phyloP scores from a whole-genome alignment of 768 basidiomycete genomes.

The Mycena filopes region DNA sequence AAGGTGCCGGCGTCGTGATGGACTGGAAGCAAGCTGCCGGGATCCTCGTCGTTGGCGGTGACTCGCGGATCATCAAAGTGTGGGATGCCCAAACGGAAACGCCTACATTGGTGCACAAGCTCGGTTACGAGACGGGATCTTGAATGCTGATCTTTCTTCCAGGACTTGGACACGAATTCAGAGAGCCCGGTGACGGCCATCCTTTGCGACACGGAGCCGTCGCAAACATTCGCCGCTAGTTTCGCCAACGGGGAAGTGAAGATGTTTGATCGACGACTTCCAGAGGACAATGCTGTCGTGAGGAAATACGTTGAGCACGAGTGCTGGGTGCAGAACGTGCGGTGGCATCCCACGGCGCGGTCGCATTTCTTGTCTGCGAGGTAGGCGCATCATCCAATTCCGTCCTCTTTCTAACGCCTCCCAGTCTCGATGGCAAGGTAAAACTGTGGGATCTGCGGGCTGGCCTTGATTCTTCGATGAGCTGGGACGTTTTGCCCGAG shows the following conservation, averaged over 20 bases:
- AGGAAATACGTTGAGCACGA: conserved; percentile 79
- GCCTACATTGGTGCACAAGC: conserved; percentile 74
- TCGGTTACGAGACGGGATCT: not conserved
- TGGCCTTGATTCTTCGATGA: conserved; percentile 63
- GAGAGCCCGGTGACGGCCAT: conserved; percentile 92
- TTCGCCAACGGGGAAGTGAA: conserved; percentile 94
- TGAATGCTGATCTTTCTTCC: conserved; percentile 11
- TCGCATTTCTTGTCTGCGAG: conserved; percentile 87
- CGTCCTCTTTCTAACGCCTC: conserved; percentile 14
- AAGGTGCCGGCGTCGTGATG: conserved; percentile 85
- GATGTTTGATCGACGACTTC: conserved; percentile 91
- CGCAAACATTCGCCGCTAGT: conserved; percentile 86
- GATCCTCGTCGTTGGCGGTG: conserved; percentile 88
- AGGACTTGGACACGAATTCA: conserved; percentile 92
- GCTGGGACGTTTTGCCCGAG: conserved; percentile 72
- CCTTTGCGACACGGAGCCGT: conserved; percentile 77
- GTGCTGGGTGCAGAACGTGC: conserved; percentile 92
- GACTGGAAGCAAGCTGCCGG: conserved; percentile 96
- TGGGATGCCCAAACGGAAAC: conserved; percentile 97
- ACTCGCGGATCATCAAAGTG: conserved; percentile 86
- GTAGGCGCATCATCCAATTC: conserved; percentile 74
- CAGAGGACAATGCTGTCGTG: conserved; percentile 85
- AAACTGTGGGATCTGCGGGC: conserved; percentile 91
- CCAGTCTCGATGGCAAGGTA: conserved; percentile 88
- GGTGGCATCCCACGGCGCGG: conserved; percentile 77